phyloP scores from a whole-genome alignment of 306 rosid genomes.

The Castanopsis chinensis region DNA sequence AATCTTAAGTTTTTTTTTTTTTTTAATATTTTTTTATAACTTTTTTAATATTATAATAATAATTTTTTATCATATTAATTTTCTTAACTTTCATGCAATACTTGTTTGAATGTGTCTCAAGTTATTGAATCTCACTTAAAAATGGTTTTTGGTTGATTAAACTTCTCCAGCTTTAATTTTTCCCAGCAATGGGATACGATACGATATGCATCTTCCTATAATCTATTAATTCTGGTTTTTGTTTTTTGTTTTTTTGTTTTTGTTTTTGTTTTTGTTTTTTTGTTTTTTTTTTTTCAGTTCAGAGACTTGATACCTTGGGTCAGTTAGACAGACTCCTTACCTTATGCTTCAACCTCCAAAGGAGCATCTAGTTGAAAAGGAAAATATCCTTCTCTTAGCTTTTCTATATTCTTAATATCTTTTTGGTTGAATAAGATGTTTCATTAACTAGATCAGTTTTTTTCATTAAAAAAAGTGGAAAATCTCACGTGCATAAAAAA shows the following conservation, averaged over 20 bases:
- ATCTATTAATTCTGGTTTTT: neutral
- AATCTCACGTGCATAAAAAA: neutral
- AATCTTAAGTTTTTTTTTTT: neutral
- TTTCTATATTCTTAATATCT: neutral
- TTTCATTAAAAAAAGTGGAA: neutral
- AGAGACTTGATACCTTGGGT: conserved; percentile 36
- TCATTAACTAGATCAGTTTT: neutral
- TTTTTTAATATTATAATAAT: too few species aligned
- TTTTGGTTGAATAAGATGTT: neutral
- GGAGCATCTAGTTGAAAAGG: conserved; percentile 78
- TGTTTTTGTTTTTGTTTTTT: neutral
- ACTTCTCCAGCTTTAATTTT: neutral
- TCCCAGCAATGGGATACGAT: neutral
- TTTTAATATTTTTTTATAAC: too few species aligned
- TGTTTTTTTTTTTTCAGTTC: conserved; percentile 31
- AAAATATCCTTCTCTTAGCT: conserved; percentile 11
- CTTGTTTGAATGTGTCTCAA: neutral
- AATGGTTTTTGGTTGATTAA: neutral
- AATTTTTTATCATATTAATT: too few species aligned
- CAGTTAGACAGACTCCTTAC: conserved; percentile 39
- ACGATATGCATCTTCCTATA: neutral
- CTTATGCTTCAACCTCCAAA: conserved; percentile 62
- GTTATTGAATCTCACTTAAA: neutral
- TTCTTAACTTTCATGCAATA: neutral
- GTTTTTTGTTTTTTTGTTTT: neutral